phyloP scores from a whole-genome alignment of 345 rosid species.

The Erucastrum elatum region DNA sequence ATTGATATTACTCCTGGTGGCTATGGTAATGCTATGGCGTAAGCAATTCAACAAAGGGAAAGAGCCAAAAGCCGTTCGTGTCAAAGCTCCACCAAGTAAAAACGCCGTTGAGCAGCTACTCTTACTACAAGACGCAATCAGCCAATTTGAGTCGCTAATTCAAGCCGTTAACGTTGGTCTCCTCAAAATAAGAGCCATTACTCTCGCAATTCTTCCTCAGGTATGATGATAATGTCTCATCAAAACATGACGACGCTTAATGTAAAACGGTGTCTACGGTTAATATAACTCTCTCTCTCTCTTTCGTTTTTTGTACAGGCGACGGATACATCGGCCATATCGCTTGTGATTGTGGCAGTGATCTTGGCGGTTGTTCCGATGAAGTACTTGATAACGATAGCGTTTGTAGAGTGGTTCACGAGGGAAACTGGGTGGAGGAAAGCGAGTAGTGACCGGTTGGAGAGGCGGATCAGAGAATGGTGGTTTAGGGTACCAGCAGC shows the following conservation, averaged over 20 bases:
- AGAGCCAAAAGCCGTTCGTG: slow-evolving; percentile 60
- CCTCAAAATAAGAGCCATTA: slow-evolving; percentile 85
- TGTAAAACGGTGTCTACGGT: not conserved
- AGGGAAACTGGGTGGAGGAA: slow-evolving; percentile 73
- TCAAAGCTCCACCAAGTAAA: slow-evolving; percentile 64
- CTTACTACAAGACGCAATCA: slow-evolving; percentile 69
- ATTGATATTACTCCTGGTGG: slow-evolving; percentile 46
- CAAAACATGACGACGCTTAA: not conserved
- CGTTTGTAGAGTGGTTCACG: slow-evolving; percentile 71
- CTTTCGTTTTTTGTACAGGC: slow-evolving; percentile 49
- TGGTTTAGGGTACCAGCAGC: slow-evolving; percentile 58
- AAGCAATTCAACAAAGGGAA: slow-evolving; percentile 53
- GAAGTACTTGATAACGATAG: slow-evolving; percentile 49
- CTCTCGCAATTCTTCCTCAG: slow-evolving; percentile 79
- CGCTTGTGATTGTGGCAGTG: slow-evolving; percentile 53
- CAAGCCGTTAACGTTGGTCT: slow-evolving; percentile 73
- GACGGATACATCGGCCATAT: slow-evolving; percentile 66
- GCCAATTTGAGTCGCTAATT: slow-evolving; percentile 70
- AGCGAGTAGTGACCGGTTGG: slow-evolving; percentile 64
- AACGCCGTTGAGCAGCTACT: slow-evolving; percentile 93
- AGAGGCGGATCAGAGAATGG: slow-evolving; percentile 88
- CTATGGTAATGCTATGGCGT: slow-evolving; percentile 68
- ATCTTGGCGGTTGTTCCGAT: slow-evolving; percentile 60
- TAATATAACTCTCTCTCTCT: not conserved
- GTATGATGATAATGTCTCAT: slow-evolving; percentile 37